A percentile compares a stretch with the other conserved stretches of the same genome.
Conservation (phyloP, 208 protist species). For the Acanthamoeba lugdunensis region DNA sequence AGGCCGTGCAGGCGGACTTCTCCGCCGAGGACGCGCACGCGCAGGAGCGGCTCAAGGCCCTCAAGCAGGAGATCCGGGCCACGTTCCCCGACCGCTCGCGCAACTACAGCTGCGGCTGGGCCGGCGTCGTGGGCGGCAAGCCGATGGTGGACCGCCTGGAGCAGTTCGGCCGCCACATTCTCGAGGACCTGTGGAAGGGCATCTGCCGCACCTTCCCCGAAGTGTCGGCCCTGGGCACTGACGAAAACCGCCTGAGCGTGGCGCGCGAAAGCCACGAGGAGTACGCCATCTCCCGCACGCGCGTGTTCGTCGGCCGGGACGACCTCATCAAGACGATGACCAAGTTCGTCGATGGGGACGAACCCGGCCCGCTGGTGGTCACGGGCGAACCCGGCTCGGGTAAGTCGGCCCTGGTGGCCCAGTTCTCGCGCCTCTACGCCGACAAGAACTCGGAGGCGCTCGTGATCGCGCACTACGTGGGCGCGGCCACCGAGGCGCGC, state of each 20-base stretch:
- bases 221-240: not conserved
- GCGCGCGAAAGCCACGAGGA: conserved; percentile 74
- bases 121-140: conserved; percentile 72
- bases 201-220: conserved; percentile 73
- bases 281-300: conserved; percentile 62
- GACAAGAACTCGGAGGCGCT: conserved; percentile 17
- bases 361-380: conserved; percentile 76
- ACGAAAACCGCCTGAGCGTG: conserved; percentile 1
- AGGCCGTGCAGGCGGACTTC: conserved; percentile 58
- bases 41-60: not conserved
- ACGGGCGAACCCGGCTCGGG: conserved; percentile 77
- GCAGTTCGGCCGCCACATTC: conserved; percentile 72
- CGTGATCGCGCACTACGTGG: conserved; percentile 74
- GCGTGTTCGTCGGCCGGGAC: conserved; percentile 80
- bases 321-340: conserved; percentile 77
- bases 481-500: conserved; percentile 2
- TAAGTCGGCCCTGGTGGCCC: conserved; percentile 79
- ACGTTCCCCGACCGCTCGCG: not conserved
- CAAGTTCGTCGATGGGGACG: conserved; percentile 76
- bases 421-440: conserved; percentile 66
- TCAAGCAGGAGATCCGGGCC: conserved; percentile 71
- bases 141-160: conserved; percentile 73
- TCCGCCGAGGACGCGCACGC: conserved; percentile 22
- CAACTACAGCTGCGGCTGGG: conserved; percentile 71
- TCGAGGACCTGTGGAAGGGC: conserved; percentile 77